Base-by-base conservation (phyloP, 768 basidiomycete genomes). In the Panellus pusillus region DNA sequence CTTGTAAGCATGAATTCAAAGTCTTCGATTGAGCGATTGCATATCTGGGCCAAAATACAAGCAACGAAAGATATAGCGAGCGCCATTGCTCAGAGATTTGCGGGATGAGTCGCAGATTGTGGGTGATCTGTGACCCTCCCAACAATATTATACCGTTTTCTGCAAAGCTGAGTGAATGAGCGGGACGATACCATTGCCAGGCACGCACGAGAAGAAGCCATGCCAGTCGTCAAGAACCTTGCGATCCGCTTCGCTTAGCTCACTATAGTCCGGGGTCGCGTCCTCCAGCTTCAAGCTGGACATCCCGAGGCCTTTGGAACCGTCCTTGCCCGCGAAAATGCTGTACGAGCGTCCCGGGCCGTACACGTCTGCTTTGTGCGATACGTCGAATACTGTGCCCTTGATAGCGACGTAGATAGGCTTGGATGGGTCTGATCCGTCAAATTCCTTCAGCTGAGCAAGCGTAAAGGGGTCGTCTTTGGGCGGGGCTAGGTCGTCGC, bases 361-460 rank as follows among this genome's bases (percentile, higher is more conserved):
- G 63, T 99, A 99, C 61, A 94, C 89, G 56, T 97, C 93, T 28
- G 73, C 72, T 70, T 96, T 98, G 54, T 74, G 73, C 0, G 88
- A 75, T 9, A 99, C 96, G 68, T 98, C 94, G 70, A 97, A 98
- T 9, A 98, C 79, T 1, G 86, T 87, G 43, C 94, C 92, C 78
- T 97, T 98, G 74, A 98, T 95, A 28, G 93, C 87, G 39, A 98
- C 88, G 61, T 89, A 93, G 57, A 98, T 91, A 0, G 92, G 91
- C 61, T 81, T 82, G 37, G 69, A 63, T 0, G 77, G 66, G 57
- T 85, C 80, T 0, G 75, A 72, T 15, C 95, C 95, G 68, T 94
- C 83, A 67, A 76, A 93, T 62, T 77, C 58, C 36, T 77, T 83
- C 54, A 98, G 77, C 59, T 89, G 70, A 56, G 80, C 79, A 14